These are phyloP conservation scores for Haplosporangium sp. DNA, from an alignment of 371 early-diverging fungal species.

Conservation along the genomic window DNA sequence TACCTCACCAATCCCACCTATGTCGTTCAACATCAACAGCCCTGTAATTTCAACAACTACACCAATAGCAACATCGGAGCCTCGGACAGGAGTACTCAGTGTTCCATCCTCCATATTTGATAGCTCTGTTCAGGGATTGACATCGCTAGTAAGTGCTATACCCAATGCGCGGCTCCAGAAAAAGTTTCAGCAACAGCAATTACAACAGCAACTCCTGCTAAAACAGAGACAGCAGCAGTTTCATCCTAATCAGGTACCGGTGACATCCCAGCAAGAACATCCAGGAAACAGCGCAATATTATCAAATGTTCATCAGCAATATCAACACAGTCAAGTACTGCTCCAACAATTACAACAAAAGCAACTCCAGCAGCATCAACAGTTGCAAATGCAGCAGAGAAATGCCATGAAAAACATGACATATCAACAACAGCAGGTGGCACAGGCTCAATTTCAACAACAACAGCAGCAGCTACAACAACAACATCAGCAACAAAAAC, in stretches of 20 bases:
- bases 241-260: neutral
- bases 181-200: constrained; percentile 26
- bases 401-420: constrained; percentile 13
- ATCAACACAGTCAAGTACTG: constrained; percentile 9
- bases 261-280: neutral
- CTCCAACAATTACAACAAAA: constrained; percentile 18
- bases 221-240: constrained; percentile 4
- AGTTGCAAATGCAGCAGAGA: constrained; percentile 24
- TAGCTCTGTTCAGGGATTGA: neutral
- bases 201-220: constrained; percentile 13
- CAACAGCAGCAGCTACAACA: constrained; percentile 27
- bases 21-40: neutral
- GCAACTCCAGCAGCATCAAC: constrained; percentile 20
- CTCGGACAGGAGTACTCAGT: neutral
- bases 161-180: constrained; percentile 17
- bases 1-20: neutral
- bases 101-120: constrained; percentile 2
- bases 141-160: neutral
- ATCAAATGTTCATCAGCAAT: constrained; percentile 7
- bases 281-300: neutral
- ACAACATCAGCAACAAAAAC: constrained; percentile 18
- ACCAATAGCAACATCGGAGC: neutral
- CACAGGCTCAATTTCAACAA: constrained; percentile 20
- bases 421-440: constrained; percentile 19
- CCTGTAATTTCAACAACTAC: constrained; percentile 12